A percentile compares a stretch with the other conserved stretches of the same genome.
phyloP scores from a whole-genome alignment of 1,284 basidiomycete genomes.

The Leccinum subrobustum region DNA sequence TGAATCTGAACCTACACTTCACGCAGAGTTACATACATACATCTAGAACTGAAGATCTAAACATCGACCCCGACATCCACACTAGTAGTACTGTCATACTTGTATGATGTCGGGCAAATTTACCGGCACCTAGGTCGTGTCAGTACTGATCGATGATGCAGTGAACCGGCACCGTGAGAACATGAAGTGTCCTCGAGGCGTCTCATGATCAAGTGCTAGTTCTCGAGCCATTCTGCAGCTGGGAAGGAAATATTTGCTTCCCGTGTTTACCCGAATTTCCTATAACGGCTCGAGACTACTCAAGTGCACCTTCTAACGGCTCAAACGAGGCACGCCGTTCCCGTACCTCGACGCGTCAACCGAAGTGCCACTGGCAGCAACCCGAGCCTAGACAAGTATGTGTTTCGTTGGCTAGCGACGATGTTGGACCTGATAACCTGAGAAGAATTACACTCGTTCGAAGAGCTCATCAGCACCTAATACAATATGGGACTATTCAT shows the following conservation, averaged over 20 bases:
- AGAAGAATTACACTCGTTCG: not conserved
- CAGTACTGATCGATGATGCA: too few species aligned
- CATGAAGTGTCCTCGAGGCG: conserved; percentile 11
- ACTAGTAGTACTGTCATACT: too few species aligned
- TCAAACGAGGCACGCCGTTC: not conserved
- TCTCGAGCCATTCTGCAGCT: too few species aligned
- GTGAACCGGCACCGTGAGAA: conserved; percentile 3
- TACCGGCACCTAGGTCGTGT: too few species aligned
- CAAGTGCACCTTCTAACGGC: not conserved
- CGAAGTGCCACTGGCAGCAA: not conserved
- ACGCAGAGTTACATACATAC: not conserved
- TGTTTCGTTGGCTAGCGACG: not conserved
- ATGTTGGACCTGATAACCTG: not conserved
- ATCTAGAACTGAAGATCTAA: too few species aligned
- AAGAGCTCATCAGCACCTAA: too few species aligned
- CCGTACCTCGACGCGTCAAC: not conserved
- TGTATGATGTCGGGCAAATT: too few species aligned
- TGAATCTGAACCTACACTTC: not conserved
- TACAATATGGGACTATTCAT: conserved; percentile 26
- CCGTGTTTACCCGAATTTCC: too few species aligned
- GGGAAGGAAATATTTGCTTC: too few species aligned
- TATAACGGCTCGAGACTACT: too few species aligned
- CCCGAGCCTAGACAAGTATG: conserved; percentile 3
- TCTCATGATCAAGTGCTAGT: not conserved
- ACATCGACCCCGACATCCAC: too few species aligned